These are phyloP conservation scores for Ramularia endophylla DNA, from an alignment of 2,329 filamentous ascomycete genomes.

Conservation along the genomic window DNA sequence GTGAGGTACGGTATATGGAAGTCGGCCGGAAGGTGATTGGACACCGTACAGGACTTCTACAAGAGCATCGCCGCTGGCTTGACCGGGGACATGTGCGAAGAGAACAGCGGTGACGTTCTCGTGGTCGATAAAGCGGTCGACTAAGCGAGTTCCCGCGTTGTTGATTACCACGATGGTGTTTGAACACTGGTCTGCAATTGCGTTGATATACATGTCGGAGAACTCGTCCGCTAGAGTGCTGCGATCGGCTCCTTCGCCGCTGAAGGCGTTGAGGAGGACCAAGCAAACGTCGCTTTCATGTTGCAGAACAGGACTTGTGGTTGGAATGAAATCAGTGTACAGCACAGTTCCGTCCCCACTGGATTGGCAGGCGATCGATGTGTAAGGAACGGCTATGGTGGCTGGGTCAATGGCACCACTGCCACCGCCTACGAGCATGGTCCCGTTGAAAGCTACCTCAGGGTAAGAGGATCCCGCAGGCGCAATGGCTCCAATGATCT, in stretches of 20 bases:
- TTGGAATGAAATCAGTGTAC: slow-evolving; percentile 17
- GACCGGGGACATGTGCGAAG: slow-evolving; percentile 16
- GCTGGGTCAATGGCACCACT: slow-evolving; percentile 15
- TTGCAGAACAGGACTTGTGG: slow-evolving; percentile 16
- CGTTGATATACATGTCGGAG: slow-evolving; percentile 19
- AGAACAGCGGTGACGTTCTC: slow-evolving; percentile 24
- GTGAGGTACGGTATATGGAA: slow-evolving; percentile 28
- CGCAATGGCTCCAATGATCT: background rate
- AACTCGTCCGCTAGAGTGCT: slow-evolving; percentile 15
- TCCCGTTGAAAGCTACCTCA: slow-evolving; percentile 14
- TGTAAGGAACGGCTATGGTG: slow-evolving; percentile 2
- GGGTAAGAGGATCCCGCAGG: background rate
- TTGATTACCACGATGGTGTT: slow-evolving; percentile 49
- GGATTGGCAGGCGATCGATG: slow-evolving; percentile 12
- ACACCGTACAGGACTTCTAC: slow-evolving; percentile 21
- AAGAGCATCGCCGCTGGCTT: slow-evolving; percentile 20
- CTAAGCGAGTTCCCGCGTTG: slow-evolving; percentile 30
- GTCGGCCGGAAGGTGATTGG: slow-evolving; percentile 25
- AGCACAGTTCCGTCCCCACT: slow-evolving; percentile 11
- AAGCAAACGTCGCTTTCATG: slow-evolving; percentile 21
- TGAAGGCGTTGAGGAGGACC: slow-evolving; percentile 26
- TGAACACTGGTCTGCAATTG: slow-evolving; percentile 34
- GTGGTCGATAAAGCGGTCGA: slow-evolving; percentile 27
- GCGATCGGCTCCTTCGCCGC: slow-evolving; percentile 19
- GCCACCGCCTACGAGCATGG: slow-evolving; percentile 19